Base-by-base conservation (phyloP, 192 early-diverging fungal genomes). In the Mortierella claussenii region DNA sequence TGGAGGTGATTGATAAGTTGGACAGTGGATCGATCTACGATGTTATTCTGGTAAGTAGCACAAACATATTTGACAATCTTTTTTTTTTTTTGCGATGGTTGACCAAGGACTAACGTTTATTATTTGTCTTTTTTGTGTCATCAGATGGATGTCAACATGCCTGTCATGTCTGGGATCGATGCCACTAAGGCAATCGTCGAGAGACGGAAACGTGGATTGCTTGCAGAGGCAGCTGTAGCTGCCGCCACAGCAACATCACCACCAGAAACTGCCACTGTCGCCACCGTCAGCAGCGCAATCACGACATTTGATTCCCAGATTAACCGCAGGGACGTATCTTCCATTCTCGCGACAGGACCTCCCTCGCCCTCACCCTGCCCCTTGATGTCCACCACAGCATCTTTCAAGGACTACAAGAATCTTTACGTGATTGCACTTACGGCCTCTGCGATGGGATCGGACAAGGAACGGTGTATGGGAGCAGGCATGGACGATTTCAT, bases 401-500 rank as follows among this genome's bases (percentile, higher is more conserved):
- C 26, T 20, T 66, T 42, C 73, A 66, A 62, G 59, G 76, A 79
- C 11, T 69, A 65, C 53, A 11, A 61, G 42, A 80, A 86, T 50
- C 56, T 84, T 2, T 83, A 84, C 57, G 84, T 87, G 32, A 84
- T 87, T 69, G 85, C 85, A 1, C 60, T 87, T 3, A 87, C 85
- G 8, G 85, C 85, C 11, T 85, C 81, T 4, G 85, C 83, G 0
- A 81, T 82, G 67, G 78, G 57, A 20, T 79, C 81, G 26, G 83
- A 84, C 50, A 81, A 83, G 36, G 76, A 85, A 27, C 82, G 79
- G 1, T 87, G 85, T 47, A 83, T 84, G 51, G 81, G 83, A 20
- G 85, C 85, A 1, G 85, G 85, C 2, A 84, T 87, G 85, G 82
- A 87, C 31, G 85, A 84, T 30, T 87, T 81, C 33, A 84, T 87